Percentiles rank a stretch among this genome's conserved stretches.
Conservation (phyloP, 495 filamentous ascomycete genomes). For the Neurospora cerealis region DNA sequence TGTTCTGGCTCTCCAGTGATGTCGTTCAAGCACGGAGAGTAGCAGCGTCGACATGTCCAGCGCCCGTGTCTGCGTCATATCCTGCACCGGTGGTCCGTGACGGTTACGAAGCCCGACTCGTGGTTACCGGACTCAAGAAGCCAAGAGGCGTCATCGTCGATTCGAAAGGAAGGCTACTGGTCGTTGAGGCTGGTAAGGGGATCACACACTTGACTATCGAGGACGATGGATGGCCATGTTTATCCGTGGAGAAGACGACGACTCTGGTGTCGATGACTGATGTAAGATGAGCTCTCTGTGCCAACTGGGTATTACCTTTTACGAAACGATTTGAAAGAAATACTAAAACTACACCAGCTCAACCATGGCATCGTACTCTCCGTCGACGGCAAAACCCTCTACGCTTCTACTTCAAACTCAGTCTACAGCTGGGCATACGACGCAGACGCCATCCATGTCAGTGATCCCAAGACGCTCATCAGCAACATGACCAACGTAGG, state of each 20-base stretch:
- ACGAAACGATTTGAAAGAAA: neutral
- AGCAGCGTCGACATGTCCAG: conserved; percentile 14
- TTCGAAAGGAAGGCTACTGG: conserved; percentile 45
- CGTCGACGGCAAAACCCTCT: conserved; percentile 50
- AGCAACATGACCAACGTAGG: conserved; percentile 42
- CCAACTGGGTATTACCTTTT: conserved; percentile 1
- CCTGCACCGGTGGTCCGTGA: conserved; percentile 38
- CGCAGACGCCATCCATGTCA: conserved; percentile 28
- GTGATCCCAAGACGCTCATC: conserved; percentile 40
- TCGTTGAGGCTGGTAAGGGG: conserved; percentile 45
- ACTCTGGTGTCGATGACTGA: conserved; percentile 14
- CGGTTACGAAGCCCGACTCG: conserved; percentile 48
- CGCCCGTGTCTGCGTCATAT: conserved; percentile 13
- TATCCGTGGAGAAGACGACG: conserved; percentile 27
- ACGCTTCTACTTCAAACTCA: conserved; percentile 45
- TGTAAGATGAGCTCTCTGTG: conserved; percentile 27
- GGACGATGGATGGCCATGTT: conserved; percentile 32
- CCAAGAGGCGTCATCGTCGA: conserved; percentile 58
- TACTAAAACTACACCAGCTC: conserved; percentile 16
- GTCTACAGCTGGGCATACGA: conserved; percentile 58
- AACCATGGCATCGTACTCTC: conserved; percentile 59
- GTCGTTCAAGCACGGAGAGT: neutral
- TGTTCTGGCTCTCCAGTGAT: neutral
- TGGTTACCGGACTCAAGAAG: conserved; percentile 39
- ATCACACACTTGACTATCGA: conserved; percentile 43